Evolutionary conservation across 2,329 filamentous ascomycete genomes (phyloP), one percentile per base, ranked within the genome.

Genomic region (Penicillium sp.): DNA sequence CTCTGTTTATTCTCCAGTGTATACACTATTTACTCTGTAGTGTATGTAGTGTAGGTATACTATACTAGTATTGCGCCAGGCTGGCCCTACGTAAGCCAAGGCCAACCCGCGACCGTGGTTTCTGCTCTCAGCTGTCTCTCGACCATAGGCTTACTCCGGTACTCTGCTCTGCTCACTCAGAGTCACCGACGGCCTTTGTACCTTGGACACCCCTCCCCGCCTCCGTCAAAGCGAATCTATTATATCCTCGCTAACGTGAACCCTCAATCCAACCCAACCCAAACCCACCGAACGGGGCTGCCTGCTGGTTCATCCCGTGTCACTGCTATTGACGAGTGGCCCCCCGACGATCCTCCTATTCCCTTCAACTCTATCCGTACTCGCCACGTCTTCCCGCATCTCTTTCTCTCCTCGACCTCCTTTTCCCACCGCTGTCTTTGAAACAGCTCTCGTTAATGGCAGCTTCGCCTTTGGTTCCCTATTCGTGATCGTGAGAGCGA

Each of bases 361-460:
- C 36, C 30, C 42, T 30, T 34, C 39, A 33, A 33, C 30, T 37
- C 18, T 21, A 37, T 29, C 30, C 46, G 12, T 26, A 30, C 51
- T 53, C 23, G 51, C 51, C 51, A 53, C 51, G 44, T 30, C 26
- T 18, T 34, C 23, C 37, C 26, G 4, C 40, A 15, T 43, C 42
- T 30, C 32, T 10, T 30, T 10, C 26, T 34, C 30, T 26, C 2
- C 21, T 23, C 7, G 20, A 24, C 27, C 17, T 24, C 24, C n/a
- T 17, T 34, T 30, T 6, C 10, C 29, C n/a, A 18, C 24, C 15
- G 5, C 13, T 29, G 17, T 37, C 23, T 39, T 34, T 21, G n/a
- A 21, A 49, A 45, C 37, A 23, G 45, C 37, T 40, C 45, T 53
- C 42, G 33, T 64, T 51, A 47, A 64, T 65, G 62, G 62, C 61